Conservation (phyloP, 1,139 yeast genomes). For the Candida frijolesensis region DNA sequence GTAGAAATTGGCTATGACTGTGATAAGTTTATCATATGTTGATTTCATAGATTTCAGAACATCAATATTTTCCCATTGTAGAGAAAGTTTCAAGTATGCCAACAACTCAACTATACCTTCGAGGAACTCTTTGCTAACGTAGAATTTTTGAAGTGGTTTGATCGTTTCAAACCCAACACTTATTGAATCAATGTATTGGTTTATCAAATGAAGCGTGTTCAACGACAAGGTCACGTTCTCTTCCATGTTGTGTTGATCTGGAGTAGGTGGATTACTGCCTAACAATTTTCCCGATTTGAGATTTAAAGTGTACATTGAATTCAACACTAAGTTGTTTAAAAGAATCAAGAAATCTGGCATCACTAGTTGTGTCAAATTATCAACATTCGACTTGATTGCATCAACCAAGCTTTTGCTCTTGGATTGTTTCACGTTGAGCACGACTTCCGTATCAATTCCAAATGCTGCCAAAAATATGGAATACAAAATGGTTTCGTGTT, state of each 20-base stretch:
- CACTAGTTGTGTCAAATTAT: constrained; percentile 23
- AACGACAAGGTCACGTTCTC: constrained; percentile 28
- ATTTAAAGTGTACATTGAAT: constrained; percentile 35
- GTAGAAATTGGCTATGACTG: constrained; percentile 33
- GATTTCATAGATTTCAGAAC: constrained; percentile 21
- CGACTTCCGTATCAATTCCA: constrained; percentile 30
- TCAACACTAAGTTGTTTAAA: constrained; percentile 42
- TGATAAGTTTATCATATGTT: constrained; percentile 27
- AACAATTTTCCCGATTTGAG: constrained; percentile 39
- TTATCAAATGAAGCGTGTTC: constrained; percentile 39
- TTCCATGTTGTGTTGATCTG: constrained; percentile 17
- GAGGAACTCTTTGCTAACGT: constrained; percentile 34
- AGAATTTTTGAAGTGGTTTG: constrained; percentile 25
- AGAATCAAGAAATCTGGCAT: constrained; percentile 44
- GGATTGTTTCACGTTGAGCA: not conserved
- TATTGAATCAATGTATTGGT: constrained; percentile 34
- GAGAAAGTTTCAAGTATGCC: constrained; percentile 34
- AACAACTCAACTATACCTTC: constrained; percentile 44
- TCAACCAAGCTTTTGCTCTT: constrained; percentile 11
- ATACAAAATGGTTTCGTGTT: constrained; percentile 36
- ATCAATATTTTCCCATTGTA: constrained; percentile 27
- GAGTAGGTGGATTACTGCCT: constrained; percentile 39
- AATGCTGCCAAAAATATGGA: constrained; percentile 43
- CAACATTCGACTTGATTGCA: constrained; percentile 14
- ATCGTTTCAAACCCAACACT: constrained; percentile 31